Evolutionary conservation across 208 protist species (phyloP).

Genomic region (Trypanosomatidae sp.): DNA sequence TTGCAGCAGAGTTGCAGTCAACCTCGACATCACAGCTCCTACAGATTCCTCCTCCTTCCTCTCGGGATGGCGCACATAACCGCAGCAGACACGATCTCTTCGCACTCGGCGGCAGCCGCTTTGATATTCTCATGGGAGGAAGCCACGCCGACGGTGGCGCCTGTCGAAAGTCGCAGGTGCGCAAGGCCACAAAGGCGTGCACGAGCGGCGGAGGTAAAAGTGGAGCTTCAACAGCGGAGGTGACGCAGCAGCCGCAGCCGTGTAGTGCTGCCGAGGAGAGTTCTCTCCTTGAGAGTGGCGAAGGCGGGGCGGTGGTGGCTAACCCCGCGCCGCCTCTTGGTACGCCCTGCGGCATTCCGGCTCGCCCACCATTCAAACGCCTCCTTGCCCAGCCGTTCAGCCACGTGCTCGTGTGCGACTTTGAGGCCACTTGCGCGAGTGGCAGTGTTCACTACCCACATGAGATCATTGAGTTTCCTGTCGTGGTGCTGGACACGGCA

Average conservation of each 20-base stretch:
- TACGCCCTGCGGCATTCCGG: conserved; percentile 29
- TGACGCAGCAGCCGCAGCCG: not conserved
- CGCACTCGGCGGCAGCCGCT: conserved; percentile 37
- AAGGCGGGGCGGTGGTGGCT: not conserved
- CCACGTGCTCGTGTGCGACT: conserved; percentile 92
- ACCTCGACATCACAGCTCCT: not conserved
- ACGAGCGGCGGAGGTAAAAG: conserved; percentile 11
- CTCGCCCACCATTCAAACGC: conserved; percentile 30
- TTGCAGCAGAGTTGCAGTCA: not conserved
- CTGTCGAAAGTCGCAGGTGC: conserved; percentile 33
- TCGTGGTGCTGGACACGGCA: conserved; percentile 85
- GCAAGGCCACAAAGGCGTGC: conserved; percentile 32
- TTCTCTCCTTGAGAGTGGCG: not conserved
- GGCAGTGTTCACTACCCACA: conserved; percentile 70
- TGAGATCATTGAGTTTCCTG: conserved; percentile 97
- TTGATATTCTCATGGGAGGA: conserved; percentile 54
- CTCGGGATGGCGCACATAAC: not conserved
- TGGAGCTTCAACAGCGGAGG: too few relatives aligned
- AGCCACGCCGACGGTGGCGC: conserved; percentile 15
- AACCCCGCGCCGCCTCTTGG: conserved; percentile 10
- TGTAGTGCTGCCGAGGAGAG: not conserved
- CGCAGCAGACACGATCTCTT: conserved; percentile 7
- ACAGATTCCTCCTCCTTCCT: not conserved
- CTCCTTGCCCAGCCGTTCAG: conserved; percentile 80
- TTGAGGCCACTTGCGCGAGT: conserved; percentile 90